Percentiles rank a stretch among this genome's conserved stretches.
Evolutionary conservation across 2,329 filamentous ascomycete species (phyloP).

Genomic region (Hansfordia pulvinata): DNA sequence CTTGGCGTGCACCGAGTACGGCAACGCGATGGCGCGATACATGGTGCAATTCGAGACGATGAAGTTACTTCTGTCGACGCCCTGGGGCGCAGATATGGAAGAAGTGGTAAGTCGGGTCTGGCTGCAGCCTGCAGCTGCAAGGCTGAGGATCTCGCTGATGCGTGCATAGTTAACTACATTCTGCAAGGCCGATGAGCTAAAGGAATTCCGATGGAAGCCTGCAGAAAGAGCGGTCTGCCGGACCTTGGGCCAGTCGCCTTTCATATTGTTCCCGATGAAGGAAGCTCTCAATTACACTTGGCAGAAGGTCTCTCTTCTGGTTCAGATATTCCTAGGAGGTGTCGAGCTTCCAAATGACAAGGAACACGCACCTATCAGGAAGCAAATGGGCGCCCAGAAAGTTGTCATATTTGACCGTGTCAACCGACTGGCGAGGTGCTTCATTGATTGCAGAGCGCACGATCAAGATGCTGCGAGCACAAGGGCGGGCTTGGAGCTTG

Average conservation of each 20-base stretch:
- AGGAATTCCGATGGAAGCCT: conserved; percentile 55
- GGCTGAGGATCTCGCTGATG: conserved; percentile 5
- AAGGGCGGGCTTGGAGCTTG: conserved; percentile 60
- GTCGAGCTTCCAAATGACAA: conserved; percentile 49
- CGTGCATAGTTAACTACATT: conserved; percentile 49
- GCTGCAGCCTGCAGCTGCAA: neutral
- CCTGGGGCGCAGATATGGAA: conserved; percentile 44
- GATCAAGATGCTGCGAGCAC: conserved; percentile 53
- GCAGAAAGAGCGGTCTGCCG: conserved; percentile 59
- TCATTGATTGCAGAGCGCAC: conserved; percentile 56
- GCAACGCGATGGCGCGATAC: conserved; percentile 71
- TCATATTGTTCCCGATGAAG: conserved; percentile 58
- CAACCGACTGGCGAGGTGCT: conserved; percentile 58
- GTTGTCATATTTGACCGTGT: conserved; percentile 51
- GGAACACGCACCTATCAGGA: conserved; percentile 36
- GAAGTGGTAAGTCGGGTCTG: conserved; percentile 44
- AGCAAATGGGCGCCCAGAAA: conserved; percentile 47
- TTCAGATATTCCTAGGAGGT: conserved; percentile 62
- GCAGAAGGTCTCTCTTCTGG: conserved; percentile 65
- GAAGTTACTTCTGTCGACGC: conserved; percentile 52
- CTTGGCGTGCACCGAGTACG: conserved; percentile 56
- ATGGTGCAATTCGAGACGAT: conserved; percentile 72
- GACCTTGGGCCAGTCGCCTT: conserved; percentile 53
- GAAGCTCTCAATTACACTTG: conserved; percentile 49
- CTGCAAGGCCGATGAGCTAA: conserved; percentile 58